These are phyloP conservation scores for Podaxis rugospora DNA, from an alignment of 768 basidiomycete genomes.

Conservation along the genomic window DNA sequence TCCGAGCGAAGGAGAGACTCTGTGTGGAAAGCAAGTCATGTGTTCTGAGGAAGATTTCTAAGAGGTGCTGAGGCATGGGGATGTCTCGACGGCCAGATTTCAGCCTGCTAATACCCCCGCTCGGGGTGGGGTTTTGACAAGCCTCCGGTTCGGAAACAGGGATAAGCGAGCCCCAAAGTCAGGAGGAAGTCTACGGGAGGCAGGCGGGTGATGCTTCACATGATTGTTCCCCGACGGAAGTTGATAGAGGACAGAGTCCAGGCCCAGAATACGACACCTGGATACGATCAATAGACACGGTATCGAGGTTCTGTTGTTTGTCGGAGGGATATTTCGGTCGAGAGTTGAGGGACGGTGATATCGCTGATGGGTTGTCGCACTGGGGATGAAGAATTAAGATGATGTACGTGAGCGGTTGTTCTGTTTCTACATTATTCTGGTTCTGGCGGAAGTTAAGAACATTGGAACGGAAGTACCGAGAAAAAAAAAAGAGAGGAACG, in stretches of 20 bases:
- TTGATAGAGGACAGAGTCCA: not conserved
- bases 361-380: slow-evolving; percentile 2
- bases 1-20: not conserved
- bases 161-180: not conserved
- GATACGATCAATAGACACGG: slow-evolving; percentile 6
- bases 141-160: not conserved
- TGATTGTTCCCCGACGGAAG: not conserved
- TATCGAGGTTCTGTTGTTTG: not conserved
- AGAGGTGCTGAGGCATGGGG: not conserved
- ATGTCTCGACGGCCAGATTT: not conserved
- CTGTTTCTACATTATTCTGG: not conserved
- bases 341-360: slow-evolving; percentile 2
- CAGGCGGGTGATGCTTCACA: not conserved
- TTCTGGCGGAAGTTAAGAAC: not conserved
- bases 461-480: not conserved
- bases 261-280: not conserved
- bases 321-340: slow-evolving; percentile 2
- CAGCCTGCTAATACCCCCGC: not conserved
- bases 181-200: not conserved
- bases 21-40: not conserved
- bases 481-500: not conserved
- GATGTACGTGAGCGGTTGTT: not conserved
- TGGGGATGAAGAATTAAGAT: not conserved
- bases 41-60: not conserved
- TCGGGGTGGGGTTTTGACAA: not conserved